These are phyloP conservation scores for Ophiocordyceps australis DNA, from an alignment of 2,329 filamentous ascomycete species.

Conservation along the genomic window DNA sequence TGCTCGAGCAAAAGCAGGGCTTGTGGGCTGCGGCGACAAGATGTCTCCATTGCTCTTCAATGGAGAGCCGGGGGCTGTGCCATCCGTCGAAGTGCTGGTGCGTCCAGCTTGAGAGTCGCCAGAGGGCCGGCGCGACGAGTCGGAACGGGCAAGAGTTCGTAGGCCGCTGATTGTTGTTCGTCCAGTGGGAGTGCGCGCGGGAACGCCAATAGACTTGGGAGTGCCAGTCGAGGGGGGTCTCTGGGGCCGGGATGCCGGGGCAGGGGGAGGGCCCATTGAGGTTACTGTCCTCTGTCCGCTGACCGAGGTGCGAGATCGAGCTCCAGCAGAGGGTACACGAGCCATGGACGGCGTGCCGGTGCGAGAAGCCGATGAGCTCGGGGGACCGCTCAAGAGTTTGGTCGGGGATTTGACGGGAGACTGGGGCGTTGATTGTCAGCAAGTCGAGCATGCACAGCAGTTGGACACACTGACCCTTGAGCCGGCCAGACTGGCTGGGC, in stretches of 20 bases:
- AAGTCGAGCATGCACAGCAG: background rate
- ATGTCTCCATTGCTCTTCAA: conserved; percentile 32
- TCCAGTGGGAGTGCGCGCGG: conserved; percentile 19
- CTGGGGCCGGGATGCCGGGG: conserved; percentile 22
- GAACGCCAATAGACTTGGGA: conserved; percentile 12
- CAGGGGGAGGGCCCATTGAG: conserved; percentile 50
- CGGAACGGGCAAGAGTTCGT: conserved; percentile 16
- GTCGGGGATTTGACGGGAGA: conserved; percentile 67
- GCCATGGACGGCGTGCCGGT: conserved; percentile 46
- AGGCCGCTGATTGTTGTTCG: conserved; percentile 20
- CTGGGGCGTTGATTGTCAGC: conserved; percentile 17
- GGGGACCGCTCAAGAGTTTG: conserved; percentile 45
- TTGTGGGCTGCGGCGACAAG: conserved; percentile 27
- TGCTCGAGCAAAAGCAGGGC: conserved; percentile 30
- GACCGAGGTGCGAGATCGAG: conserved; percentile 37
- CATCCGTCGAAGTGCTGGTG: conserved; percentile 18
- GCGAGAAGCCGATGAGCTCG: conserved; percentile 40
- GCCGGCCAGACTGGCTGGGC: conserved; percentile 36
- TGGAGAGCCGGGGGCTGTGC: conserved; percentile 19
- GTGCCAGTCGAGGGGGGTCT: conserved; percentile 25
- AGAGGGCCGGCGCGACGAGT: conserved; percentile 23
- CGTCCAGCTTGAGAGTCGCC: conserved; percentile 25
- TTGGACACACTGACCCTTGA: conserved; percentile 18
- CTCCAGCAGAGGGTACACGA: conserved; percentile 21
- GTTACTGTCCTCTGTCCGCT: conserved; percentile 33